A percentile compares a stretch with the other conserved stretches of the same genome.
Conservation (phyloP, 2,329 filamentous ascomycete species). For the Sclerotinia spermophila region DNA sequence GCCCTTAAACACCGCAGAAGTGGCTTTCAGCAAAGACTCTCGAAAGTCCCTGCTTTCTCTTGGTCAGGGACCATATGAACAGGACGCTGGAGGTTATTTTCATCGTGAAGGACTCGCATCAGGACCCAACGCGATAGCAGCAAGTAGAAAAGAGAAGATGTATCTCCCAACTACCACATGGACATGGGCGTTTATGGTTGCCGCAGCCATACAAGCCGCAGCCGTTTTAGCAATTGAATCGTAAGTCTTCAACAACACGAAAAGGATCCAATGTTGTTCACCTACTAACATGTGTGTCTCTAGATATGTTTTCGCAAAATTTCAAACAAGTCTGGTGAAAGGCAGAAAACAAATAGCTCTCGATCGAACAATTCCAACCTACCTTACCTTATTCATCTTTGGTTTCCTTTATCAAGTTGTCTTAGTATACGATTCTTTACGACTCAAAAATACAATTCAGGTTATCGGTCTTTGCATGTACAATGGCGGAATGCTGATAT, state of each 20-base stretch:
- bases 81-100: constrained; percentile 37
- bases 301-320: constrained; percentile 83
- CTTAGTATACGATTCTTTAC: constrained; percentile 87
- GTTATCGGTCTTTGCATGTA: constrained; percentile 92
- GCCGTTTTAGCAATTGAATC: constrained; percentile 81
- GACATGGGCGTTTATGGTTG: constrained; percentile 80
- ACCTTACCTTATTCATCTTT: constrained; percentile 94
- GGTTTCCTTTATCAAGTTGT: constrained; percentile 90
- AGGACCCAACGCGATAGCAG: constrained; percentile 18
- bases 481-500: constrained; percentile 87
- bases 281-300: constrained; percentile 19
- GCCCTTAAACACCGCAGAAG: constrained; percentile 40
- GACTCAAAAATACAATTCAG: constrained; percentile 97
- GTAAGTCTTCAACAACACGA: constrained; percentile 51
- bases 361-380: constrained; percentile 80
- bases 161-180: constrained; percentile 76
- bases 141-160: constrained; percentile 46
- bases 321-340: constrained; percentile 61
- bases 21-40: constrained; percentile 46
- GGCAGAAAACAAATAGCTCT: constrained; percentile 51
- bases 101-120: constrained; percentile 34
- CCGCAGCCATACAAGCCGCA: constrained; percentile 71
- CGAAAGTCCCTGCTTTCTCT: constrained; percentile 45
- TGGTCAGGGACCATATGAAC: constrained; percentile 38
- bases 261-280: not conserved